Evolutionary conservation across 1,284 basidiomycete genomes (phyloP), one percentile per base, ranked within the genome.

Genomic region (Heliocybe sulcata): DNA sequence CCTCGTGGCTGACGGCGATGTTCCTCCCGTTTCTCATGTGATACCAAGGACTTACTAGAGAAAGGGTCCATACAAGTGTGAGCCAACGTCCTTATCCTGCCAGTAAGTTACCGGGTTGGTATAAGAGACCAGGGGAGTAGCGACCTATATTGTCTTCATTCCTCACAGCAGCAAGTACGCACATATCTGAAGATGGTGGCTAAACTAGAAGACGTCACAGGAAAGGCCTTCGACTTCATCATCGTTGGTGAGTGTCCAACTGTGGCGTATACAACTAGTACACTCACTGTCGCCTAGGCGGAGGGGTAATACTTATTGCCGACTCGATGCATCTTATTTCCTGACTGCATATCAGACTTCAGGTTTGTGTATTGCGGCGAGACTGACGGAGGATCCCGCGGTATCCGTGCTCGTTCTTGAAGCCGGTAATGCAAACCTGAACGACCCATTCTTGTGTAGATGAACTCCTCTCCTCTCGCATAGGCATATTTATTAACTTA

Each of bases 331-430:
- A 9, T n/a, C n/a, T n/a, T n/a, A n/a, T n/a, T n/a, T 45, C 6
- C 51, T 45, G 25, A 48, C 42, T 4, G 16, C 22, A 35, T 54
- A 42, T 54, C 42, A 64, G 67, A 67, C 79, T 3, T 72, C 74
- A 0, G 80, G 80, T 4, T 64, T 77, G 9, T 74, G 75, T 0
- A 65, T 81, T 1, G 80, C 79, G 11, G 69, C 67, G n/a, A 67
- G 79, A 3, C 66, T 82, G 19, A 67, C 68, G 1, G 77, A 79
- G 53, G 73, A 81, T 55, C 63, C 72, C 0, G 56, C 60, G 38
- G 64, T 64, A 25, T 67, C 71, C 6, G 69, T 72, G 4, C 60
- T 69, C 47, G 62, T 72, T 51, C 58, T 71, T 10, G 69, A 71
- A 58, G 69, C 68, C 2, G 71, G 70, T 11, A 53, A 61, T 16